Conservation (phyloP, 192 early-diverging fungal species). For the Hyaloraphidium curvatum region DNA sequence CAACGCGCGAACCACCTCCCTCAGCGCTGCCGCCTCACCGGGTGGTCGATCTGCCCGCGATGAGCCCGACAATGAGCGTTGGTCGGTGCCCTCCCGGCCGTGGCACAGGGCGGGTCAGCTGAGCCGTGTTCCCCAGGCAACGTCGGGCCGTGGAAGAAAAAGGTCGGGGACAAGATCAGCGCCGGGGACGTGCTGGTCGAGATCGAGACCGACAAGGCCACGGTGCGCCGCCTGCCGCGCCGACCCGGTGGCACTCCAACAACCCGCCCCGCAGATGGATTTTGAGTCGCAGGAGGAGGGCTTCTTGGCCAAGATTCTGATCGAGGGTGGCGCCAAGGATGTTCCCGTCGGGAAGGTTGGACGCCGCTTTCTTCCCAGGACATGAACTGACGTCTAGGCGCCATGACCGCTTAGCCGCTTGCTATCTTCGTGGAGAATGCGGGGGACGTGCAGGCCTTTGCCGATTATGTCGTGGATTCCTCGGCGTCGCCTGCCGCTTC, state of each 20-base stretch:
- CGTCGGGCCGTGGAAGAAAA: conserved; percentile 83
- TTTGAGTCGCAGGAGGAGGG: conserved; percentile 98
- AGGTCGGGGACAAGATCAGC: conserved; percentile 70
- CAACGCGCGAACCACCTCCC: too few relatives aligned
- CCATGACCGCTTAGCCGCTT: conserved; percentile 38
- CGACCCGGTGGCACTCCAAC: background rate
- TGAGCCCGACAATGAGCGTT: conserved; percentile 4
- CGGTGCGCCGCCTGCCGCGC: background rate
- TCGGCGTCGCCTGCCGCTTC: conserved; percentile 22
- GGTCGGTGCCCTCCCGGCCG: too few relatives aligned
- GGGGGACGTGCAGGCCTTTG: conserved; percentile 69
- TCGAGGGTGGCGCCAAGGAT: conserved; percentile 63
- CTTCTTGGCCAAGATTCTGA: conserved; percentile 79
- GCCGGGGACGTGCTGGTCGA: conserved; percentile 88
- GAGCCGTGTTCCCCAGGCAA: conserved; percentile 23
- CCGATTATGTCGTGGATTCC: conserved; percentile 30
- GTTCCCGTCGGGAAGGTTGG: conserved; percentile 50
- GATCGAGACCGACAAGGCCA: conserved; percentile 97
- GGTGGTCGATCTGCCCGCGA: background rate
- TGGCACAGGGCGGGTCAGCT: background rate
- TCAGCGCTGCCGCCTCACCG: background rate
- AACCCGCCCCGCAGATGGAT: conserved; percentile 62
- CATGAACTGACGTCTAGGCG: background rate
- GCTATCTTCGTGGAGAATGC: conserved; percentile 81
- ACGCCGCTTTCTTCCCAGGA: background rate